phyloP scores from a whole-genome alignment of 2,329 filamentous ascomycete species.

The Zymoseptoria pseudotritici region DNA sequence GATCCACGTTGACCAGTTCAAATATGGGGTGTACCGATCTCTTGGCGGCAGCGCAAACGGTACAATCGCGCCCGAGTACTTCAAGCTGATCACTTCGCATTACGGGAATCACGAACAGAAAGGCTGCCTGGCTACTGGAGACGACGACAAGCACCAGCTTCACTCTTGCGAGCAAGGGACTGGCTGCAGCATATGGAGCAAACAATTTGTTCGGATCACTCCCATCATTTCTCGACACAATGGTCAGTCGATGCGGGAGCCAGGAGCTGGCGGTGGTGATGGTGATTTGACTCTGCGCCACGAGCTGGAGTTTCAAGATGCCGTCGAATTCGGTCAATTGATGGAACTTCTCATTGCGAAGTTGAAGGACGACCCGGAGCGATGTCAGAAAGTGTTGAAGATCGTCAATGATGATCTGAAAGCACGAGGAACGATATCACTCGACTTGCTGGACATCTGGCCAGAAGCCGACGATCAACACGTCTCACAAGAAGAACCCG shows the following conservation, averaged over 20 bases:
- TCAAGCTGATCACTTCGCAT: slow-evolving; percentile 63
- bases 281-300: slow-evolving; percentile 64
- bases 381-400: slow-evolving; percentile 30
- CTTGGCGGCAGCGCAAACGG: slow-evolving; percentile 37
- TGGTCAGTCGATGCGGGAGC: slow-evolving; percentile 60
- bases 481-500: slow-evolving; percentile 35
- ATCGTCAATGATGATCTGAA: slow-evolving; percentile 26
- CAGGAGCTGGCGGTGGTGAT: slow-evolving; percentile 71
- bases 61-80: slow-evolving; percentile 47
- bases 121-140: slow-evolving; percentile 61
- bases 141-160: slow-evolving; percentile 53
- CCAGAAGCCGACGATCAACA: slow-evolving; percentile 11
- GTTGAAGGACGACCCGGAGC: slow-evolving; percentile 29
- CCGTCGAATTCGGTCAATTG: slow-evolving; percentile 44
- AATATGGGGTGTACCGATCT: slow-evolving; percentile 63
- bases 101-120: slow-evolving; percentile 63
- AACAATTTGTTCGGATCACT: slow-evolving; percentile 62
- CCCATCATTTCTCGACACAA: slow-evolving; percentile 64
- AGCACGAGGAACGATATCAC: slow-evolving; percentile 14
- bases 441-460: slow-evolving; percentile 20
- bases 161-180: slow-evolving; percentile 80
- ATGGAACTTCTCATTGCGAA: slow-evolving; percentile 35
- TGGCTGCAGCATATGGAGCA: slow-evolving; percentile 46
- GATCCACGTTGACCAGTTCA: slow-evolving; percentile 80
- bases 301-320: slow-evolving; percentile 55